Evolutionary conservation across 148 eudicot species (phyloP).

Genomic region (Heliamphora exappendiculata): DNA sequence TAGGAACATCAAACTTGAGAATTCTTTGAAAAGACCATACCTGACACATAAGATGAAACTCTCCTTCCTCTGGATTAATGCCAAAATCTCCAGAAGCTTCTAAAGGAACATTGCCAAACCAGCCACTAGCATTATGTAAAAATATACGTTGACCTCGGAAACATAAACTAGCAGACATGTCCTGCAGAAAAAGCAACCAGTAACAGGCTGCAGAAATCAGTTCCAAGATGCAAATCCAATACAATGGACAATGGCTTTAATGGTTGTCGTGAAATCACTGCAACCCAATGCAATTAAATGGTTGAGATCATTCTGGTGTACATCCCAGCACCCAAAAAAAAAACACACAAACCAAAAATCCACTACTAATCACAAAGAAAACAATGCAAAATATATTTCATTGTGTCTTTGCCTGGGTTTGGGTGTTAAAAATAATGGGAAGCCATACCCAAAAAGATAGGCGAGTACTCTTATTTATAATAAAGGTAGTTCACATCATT

Average conservation of each 20-base stretch:
- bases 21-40: constrained; percentile 28
- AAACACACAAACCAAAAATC: neutral
- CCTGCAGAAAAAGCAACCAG: constrained; percentile 38
- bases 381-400: neutral
- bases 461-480: too few species aligned
- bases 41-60: constrained; percentile 99
- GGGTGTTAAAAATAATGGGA: too few species aligned
- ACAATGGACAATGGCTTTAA: neutral
- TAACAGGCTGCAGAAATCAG: neutral
- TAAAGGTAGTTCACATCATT: too few species aligned
- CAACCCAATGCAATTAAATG: neutral
- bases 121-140: constrained; percentile 92
- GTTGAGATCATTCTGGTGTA: neutral
- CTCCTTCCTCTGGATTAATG: constrained; percentile 95
- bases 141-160: constrained; percentile 94
- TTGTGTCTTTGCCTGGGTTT: neutral
- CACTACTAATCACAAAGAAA: neutral
- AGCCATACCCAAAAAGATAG: too few species aligned
- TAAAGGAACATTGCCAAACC: constrained; percentile 86
- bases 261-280: neutral
- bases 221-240: constrained; percentile 2
- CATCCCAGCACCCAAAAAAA: neutral
- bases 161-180: constrained; percentile 68
- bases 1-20: neutral
- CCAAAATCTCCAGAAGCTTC: constrained; percentile 99